Percentiles rank a stretch among this genome's conserved stretches.
phyloP scores from a whole-genome alignment of 1,284 basidiomycete genomes.

The Irpex rosettiformis region DNA sequence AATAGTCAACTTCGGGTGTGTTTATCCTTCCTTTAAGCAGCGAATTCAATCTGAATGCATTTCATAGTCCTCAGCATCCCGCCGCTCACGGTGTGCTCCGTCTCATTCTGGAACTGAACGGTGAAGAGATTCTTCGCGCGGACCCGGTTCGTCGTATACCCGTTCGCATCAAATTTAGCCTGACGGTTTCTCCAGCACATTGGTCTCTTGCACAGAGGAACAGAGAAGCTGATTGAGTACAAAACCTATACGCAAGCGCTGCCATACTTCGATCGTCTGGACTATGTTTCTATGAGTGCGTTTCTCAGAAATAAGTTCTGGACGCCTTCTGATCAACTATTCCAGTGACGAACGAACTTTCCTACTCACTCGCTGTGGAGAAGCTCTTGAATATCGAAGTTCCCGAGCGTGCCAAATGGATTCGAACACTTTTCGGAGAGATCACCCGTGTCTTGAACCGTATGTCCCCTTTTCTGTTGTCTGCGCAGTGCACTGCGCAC shows the following conservation, averaged over 20 bases:
- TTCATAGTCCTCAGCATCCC: slow-evolving; percentile 87
- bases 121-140: slow-evolving; percentile 89
- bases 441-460: slow-evolving; percentile 96
- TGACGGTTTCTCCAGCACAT: slow-evolving; percentile 65
- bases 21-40: background rate
- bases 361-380: slow-evolving; percentile 96
- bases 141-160: slow-evolving; percentile 65
- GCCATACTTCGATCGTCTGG: slow-evolving; percentile 99
- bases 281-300: slow-evolving; percentile 99
- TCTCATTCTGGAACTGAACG: slow-evolving; percentile 96
- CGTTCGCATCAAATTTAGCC: slow-evolving; percentile 2
- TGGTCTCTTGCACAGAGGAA: slow-evolving; percentile 94
- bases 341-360: slow-evolving; percentile 93
- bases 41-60: background rate
- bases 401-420: slow-evolving; percentile 99
- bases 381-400: slow-evolving; percentile 98
- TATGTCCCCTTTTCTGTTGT: slow-evolving; percentile 32
- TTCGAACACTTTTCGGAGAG: slow-evolving; percentile 96
- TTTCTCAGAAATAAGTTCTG: slow-evolving; percentile 14
- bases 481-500: background rate
- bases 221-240: slow-evolving; percentile 99
- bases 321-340: slow-evolving; percentile 1
- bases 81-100: slow-evolving; percentile 98
- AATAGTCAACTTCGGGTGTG: slow-evolving; percentile 86
- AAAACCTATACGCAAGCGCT: slow-evolving; percentile 98